These are phyloP conservation scores for Aspergillus quadricinctus DNA, from an alignment of 2,329 filamentous ascomycete species.

Conservation along the genomic window DNA sequence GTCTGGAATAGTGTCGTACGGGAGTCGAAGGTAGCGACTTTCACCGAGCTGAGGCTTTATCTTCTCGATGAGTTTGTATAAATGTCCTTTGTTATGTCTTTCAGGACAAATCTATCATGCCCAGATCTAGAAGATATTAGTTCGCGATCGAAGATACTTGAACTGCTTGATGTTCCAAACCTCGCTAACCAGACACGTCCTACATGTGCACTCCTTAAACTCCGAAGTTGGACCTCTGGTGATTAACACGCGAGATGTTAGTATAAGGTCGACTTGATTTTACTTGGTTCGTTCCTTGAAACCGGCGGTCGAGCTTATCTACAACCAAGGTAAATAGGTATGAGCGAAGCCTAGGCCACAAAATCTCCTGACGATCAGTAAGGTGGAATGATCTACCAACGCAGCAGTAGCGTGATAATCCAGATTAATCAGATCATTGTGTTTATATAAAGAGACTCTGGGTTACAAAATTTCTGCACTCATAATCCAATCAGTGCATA, in stretches of 20 bases:
- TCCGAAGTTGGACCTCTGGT: not conserved
- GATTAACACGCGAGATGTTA: not conserved
- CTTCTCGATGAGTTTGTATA: too few species aligned
- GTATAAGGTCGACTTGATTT: not conserved
- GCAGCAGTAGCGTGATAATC: not conserved
- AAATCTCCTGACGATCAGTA: not conserved
- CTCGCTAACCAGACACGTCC: constrained; percentile 31
- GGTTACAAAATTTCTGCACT: not conserved
- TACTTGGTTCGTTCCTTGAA: not conserved
- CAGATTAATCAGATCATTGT: too few species aligned
- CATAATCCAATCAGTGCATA: too few species aligned
- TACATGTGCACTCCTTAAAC: constrained; percentile 16
- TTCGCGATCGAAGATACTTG: not conserved
- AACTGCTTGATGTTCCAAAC: constrained; percentile 12
- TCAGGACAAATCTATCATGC: constrained; percentile 19
- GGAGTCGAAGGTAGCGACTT: constrained; percentile 36
- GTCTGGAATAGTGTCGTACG: constrained; percentile 41
- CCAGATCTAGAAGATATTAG: constrained; percentile 13
- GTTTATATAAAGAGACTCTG: not conserved
- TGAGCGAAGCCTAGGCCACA: not conserved
- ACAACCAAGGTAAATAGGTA: not conserved
- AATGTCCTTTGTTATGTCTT: constrained; percentile 11
- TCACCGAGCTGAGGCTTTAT: constrained; percentile 17
- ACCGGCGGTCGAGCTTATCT: not conserved
- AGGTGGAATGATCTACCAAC: not conserved